phyloP scores from a whole-genome alignment of 176 grass and related monocot genomes.

The Carex cristatella region DNA sequence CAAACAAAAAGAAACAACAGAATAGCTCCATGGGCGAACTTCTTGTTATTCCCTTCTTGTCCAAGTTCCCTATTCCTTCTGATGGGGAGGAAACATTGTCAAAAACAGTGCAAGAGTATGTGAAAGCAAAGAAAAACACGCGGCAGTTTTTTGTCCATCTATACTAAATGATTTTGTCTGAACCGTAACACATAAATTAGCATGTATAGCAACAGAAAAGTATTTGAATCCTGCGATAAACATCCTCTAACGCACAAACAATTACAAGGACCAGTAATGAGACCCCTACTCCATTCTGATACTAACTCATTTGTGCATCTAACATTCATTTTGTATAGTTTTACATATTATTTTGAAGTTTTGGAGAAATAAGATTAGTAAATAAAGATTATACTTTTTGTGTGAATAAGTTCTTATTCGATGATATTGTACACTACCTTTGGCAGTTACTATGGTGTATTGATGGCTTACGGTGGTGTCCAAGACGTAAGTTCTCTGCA shows the following conservation, averaged over 20 bases:
- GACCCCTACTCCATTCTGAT: neutral
- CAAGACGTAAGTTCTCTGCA: slow-evolving; percentile 68
- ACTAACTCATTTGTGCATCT: neutral
- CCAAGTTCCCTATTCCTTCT: slow-evolving; percentile 69
- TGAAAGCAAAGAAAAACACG: neutral
- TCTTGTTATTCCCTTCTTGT: slow-evolving; percentile 80
- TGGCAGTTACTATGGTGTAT: slow-evolving; percentile 87
- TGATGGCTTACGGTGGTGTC: slow-evolving; percentile 87
- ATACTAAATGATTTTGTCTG: neutral
- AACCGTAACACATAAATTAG: neutral
- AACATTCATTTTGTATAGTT: neutral
- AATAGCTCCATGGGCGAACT: slow-evolving; percentile 73
- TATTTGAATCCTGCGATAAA: neutral
- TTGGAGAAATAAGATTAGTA: neutral
- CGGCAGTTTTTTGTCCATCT: neutral
- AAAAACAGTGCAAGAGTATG: slow-evolving; percentile 65
- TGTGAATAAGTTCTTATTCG: neutral
- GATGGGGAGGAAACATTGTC: slow-evolving; percentile 59
- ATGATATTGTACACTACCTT: neutral
- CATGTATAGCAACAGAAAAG: neutral
- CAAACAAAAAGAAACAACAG: slow-evolving; percentile 71
- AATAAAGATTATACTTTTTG: neutral
- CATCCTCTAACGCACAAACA: neutral
- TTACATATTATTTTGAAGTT: neutral
- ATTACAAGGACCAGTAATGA: neutral